Evolutionary conservation across 805 yeast genomes (phyloP).

Genomic region (Candida ortonii): DNA sequence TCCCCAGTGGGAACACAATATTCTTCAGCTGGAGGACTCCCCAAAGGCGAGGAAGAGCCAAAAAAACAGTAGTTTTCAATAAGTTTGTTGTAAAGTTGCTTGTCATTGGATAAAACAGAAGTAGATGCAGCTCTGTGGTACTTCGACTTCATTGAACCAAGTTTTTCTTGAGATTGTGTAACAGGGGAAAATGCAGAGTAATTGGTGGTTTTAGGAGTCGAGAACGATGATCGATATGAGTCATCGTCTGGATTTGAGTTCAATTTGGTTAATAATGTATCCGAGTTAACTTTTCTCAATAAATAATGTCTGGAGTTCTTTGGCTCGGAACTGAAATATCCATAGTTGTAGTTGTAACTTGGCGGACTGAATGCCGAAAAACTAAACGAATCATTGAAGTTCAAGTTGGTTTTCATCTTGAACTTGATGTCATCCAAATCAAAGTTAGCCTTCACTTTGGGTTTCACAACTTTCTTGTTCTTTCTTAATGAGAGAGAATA

Average conservation of each 20-base stretch:
- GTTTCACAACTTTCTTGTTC: conserved; percentile 7
- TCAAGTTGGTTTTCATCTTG: conserved; percentile 29
- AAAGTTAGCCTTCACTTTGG: conserved; percentile 5
- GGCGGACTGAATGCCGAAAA: conserved; percentile 10
- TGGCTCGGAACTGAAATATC: conserved; percentile 18
- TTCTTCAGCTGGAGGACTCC: conserved; percentile 4
- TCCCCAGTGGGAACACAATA: conserved; percentile 4
- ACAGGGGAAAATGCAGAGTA: conserved; percentile 14
- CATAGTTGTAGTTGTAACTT: conserved; percentile 1
- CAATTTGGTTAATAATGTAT: conserved; percentile 26
- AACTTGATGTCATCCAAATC: conserved; percentile 31
- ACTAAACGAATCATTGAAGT: conserved; percentile 29
- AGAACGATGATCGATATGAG: conserved; percentile 10
- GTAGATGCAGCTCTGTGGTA: too few relatives aligned
- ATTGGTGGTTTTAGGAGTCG: conserved; percentile 10
- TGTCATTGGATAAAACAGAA: too few relatives aligned
- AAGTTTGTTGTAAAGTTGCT: conserved; percentile 22
- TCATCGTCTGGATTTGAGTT: conserved; percentile 8
- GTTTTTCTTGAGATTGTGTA: conserved; percentile 1
- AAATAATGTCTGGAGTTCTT: conserved; percentile 26
- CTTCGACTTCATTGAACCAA: too few relatives aligned
- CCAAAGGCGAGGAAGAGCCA: conserved; percentile 21
- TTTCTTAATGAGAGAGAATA: conserved; percentile 37
- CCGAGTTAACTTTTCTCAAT: conserved; percentile 31
- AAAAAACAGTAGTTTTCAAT: conserved; percentile 32